Conservation (phyloP, 306 rosid genomes). For the Sophora flavescens region DNA sequence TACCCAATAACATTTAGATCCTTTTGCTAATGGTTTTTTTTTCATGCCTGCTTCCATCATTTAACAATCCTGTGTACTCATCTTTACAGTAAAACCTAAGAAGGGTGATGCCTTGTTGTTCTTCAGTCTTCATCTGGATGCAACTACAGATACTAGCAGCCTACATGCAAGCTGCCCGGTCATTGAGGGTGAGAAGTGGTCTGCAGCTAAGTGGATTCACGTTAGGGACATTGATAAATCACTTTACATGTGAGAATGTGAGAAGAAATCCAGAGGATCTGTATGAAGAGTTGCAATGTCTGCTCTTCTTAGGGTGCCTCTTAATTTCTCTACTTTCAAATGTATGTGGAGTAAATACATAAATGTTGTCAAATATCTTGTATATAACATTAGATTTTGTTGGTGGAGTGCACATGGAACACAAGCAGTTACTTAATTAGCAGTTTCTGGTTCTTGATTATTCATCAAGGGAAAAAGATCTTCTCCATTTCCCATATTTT, state of each 20-base stretch:
- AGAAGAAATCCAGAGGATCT: slow-evolving; percentile 55
- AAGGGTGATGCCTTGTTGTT: slow-evolving; percentile 95
- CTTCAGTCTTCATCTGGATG: slow-evolving; percentile 88
- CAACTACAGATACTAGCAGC: slow-evolving; percentile 64
- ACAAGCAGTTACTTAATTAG: not conserved
- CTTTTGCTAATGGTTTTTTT: not conserved
- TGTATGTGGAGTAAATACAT: slow-evolving; percentile 22
- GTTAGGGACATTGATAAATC: slow-evolving; percentile 69
- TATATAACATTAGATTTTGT: too few relatives aligned
- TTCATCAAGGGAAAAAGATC: too few relatives aligned
- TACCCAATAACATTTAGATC: not conserved
- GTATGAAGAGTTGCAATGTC: slow-evolving; percentile 89
- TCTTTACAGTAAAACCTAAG: slow-evolving; percentile 71
- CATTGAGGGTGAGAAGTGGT: slow-evolving; percentile 97
- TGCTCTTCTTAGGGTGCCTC: slow-evolving; percentile 62
- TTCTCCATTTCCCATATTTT: too few relatives aligned
- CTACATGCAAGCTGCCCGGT: slow-evolving; percentile 97
- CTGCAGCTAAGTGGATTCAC: slow-evolving; percentile 98
- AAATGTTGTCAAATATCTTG: slow-evolving; percentile 42
- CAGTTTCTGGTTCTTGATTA: not conserved
- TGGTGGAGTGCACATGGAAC: slow-evolving; percentile 37
- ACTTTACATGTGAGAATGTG: slow-evolving; percentile 47
- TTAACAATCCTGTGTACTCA: not conserved
- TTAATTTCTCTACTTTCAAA: not conserved
- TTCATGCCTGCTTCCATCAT: not conserved